Evolutionary conservation across 2,329 filamentous ascomycete species (phyloP).

Genomic region (Pseudogymnoascus sp.): DNA sequence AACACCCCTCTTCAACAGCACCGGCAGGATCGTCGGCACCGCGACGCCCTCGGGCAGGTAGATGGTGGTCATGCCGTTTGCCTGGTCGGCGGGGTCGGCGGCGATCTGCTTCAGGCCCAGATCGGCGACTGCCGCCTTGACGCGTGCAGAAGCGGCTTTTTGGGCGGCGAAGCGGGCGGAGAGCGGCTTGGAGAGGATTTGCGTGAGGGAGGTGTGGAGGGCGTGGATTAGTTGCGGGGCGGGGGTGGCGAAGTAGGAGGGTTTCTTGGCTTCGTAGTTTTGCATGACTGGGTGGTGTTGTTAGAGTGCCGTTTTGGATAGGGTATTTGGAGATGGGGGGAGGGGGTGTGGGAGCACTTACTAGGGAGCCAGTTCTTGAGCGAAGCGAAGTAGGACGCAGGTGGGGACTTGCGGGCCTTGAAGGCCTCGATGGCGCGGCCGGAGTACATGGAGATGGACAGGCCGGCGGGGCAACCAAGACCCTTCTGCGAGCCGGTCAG

Average conservation of each 20-base stretch:
- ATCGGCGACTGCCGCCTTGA: constrained; percentile 75
- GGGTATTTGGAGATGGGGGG: constrained; percentile 12
- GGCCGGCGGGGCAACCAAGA: constrained; percentile 87
- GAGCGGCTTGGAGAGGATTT: constrained; percentile 75
- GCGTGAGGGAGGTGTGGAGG: constrained; percentile 77
- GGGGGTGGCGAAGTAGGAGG: constrained; percentile 95
- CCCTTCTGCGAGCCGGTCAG: constrained; percentile 95
- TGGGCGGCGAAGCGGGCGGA: constrained; percentile 78
- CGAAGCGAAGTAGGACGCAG: constrained; percentile 85
- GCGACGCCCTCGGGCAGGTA: constrained; percentile 81
- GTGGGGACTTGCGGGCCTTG: constrained; percentile 70
- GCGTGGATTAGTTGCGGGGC: constrained; percentile 90
- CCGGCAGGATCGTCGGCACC: constrained; percentile 75
- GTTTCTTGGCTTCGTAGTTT: constrained; percentile 97
- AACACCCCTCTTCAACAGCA: constrained; percentile 75
- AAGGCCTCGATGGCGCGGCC: constrained; percentile 75
- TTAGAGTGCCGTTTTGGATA: neutral
- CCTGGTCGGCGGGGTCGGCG: constrained; percentile 77
- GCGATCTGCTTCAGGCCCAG: constrained; percentile 85
- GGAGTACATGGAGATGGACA: constrained; percentile 92
- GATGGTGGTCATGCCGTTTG: constrained; percentile 96
- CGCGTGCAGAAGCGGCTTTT: constrained; percentile 66
- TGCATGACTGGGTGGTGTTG: constrained; percentile 64
- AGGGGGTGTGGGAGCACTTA: constrained; percentile 39
- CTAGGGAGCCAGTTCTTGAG: constrained; percentile 96